Evolutionary conservation across 169 alveolate species (phyloP).

Genomic region (Prorocentrum cordatum): DNA sequence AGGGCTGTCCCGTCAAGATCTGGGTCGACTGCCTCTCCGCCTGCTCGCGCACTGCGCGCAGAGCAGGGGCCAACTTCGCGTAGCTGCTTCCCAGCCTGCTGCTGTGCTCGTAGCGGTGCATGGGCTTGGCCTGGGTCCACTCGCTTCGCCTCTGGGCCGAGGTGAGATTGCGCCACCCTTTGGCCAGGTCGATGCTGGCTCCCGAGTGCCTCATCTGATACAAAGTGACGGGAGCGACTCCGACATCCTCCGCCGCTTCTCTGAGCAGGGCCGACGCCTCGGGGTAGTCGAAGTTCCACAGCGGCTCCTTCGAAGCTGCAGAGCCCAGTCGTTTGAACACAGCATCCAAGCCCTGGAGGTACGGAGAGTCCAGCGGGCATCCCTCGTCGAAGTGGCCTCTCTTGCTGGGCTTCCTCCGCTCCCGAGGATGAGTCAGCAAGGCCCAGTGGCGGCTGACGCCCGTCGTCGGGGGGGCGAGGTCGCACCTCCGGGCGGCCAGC

Average conservation of each 20-base stretch:
- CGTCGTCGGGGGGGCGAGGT: background rate
- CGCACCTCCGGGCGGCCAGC: background rate
- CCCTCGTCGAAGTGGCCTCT: conserved; percentile 4
- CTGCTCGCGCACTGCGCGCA: no score
- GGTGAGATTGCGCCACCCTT: background rate
- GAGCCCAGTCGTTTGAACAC: background rate
- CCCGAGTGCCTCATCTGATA: conserved; percentile 12
- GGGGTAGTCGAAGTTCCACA: conserved; percentile 21
- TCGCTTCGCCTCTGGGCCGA: conserved; percentile 6
- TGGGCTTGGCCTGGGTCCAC: background rate
- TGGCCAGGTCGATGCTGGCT: background rate
- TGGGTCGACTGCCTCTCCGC: no score
- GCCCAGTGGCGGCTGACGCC: background rate
- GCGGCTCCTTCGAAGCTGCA: background rate
- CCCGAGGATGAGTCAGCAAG: background rate
- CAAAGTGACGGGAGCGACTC: background rate
- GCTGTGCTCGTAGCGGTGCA: background rate
- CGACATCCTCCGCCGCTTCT: background rate
- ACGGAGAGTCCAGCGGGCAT: background rate
- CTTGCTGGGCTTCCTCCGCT: background rate
- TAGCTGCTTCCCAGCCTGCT: background rate
- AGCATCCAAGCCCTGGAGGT: background rate
- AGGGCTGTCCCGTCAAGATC: no score
- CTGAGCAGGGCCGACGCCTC: background rate
- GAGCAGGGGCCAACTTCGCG: no score